Percentiles rank a stretch among this genome's conserved stretches.
phyloP scores from a whole-genome alignment of 2,329 filamentous ascomycete species.

The Colletotrichum costaricense region DNA sequence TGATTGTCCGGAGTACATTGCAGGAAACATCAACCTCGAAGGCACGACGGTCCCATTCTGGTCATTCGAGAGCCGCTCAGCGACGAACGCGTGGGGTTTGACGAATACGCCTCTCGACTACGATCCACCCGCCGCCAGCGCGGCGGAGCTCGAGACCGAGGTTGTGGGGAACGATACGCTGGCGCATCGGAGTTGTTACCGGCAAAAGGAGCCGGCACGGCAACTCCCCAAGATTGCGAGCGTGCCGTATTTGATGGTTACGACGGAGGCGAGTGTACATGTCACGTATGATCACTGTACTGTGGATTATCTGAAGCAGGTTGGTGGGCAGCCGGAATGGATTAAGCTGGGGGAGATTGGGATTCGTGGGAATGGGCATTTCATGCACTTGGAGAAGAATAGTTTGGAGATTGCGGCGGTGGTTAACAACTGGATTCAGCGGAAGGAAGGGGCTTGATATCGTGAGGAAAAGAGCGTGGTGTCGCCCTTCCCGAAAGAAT shows the following conservation, averaged over 20 bases:
- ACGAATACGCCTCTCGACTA: conserved; percentile 55
- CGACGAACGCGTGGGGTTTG: conserved; percentile 50
- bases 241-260: conserved; percentile 62
- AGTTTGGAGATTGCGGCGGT: conserved; percentile 54
- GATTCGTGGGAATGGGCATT: conserved; percentile 66
- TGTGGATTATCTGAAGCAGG: conserved; percentile 62
- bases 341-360: conserved; percentile 55
- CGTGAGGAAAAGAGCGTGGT: too few species aligned
- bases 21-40: conserved; percentile 43
- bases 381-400: conserved; percentile 66
- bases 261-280: conserved; percentile 65
- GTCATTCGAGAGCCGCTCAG: conserved; percentile 36
- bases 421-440: conserved; percentile 50
- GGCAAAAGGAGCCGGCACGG: conserved; percentile 40
- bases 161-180: conserved; percentile 29
- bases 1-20: conserved; percentile 42
- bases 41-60: conserved; percentile 43
- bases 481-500: too few species aligned
- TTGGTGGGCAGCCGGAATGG: conserved; percentile 57
- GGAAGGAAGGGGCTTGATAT: background rate
- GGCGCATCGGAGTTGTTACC: conserved; percentile 11
- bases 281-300: conserved; percentile 66
- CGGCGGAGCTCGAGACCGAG: conserved; percentile 26
- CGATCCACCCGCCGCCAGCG: conserved; percentile 46
- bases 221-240: conserved; percentile 59